Base-by-base conservation (phyloP, 371 early-diverging fungal genomes). In the Mortierella sp. region DNA sequence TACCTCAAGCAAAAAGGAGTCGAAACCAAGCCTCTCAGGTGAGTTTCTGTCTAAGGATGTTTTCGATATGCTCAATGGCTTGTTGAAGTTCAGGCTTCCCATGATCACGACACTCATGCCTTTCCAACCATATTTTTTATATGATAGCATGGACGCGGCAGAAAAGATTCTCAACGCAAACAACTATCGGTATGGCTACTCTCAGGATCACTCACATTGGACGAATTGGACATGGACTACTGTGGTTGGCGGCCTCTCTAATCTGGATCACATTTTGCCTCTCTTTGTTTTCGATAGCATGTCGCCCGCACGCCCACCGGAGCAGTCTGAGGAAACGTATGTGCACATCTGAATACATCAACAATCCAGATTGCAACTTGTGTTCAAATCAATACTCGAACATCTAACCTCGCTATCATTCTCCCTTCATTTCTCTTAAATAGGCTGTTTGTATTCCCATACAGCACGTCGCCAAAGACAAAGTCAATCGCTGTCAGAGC, bases 401-500 rank as follows among this genome's bases (percentile, higher is more conserved):
- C 12, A 49, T 4, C 68, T 56, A 35, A 65, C 32, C 6, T 38
- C n/a, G n/a, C 54, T 21, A 16, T 65, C 18, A 6, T 7, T 14
- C 21, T 12, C 63, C 16, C 32, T 18, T 12, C 32, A 35, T 2
- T 41, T 32, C 35, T 41, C 56, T 6, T 4, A 35, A 10, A n/a
- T 75, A 86, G 87, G 46, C 68, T 88, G 56, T 88, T 88, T 44
- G 54, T 78, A 32, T 88, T 75, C 71, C 88, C 88, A 29, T 87
- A 87, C 55, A 68, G 70, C 35, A 75, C 56, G 7, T 74, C 35
- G 29, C 76, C 77, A 38, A 79, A 76, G 58, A 70, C 86, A 49
- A 85, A 82, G 63, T 85, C 89, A 55, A 89, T 92, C 27, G 87
- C 89, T 1, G 81, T 93, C 18, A 83, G 82, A 7, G 81, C 77